Percentiles rank a stretch among this genome's conserved stretches.
These are phyloP conservation scores for Adansonia rubrostipa DNA, from an alignment of 441 rosid species.

Conservation along the genomic window DNA sequence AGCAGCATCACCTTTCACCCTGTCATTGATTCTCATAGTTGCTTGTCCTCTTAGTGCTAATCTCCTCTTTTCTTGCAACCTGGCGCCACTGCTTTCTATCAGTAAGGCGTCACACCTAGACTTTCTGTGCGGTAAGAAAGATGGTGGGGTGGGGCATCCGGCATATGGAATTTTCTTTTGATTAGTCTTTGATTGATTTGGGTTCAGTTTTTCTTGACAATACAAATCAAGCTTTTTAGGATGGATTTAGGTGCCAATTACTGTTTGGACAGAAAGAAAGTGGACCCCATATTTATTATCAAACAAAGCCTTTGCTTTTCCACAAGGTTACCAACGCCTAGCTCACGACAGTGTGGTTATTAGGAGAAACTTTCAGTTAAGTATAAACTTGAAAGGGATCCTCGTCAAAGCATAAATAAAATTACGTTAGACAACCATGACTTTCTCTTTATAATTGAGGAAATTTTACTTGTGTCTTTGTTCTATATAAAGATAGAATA, in stretches of 20 bases:
- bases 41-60: background rate
- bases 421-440: background rate
- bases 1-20: background rate
- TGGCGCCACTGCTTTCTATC: background rate
- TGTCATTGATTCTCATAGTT: background rate
- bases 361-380: background rate
- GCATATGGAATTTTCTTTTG: conserved; percentile 4
- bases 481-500: too few relatives aligned
- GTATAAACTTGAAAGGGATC: background rate
- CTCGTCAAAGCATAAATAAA: background rate
- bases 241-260: background rate
- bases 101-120: conserved; percentile 16
- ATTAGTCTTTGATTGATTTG: background rate
- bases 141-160: background rate
- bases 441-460: too few relatives aligned
- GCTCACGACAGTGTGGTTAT: background rate
- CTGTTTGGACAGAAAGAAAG: background rate
- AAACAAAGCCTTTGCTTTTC: background rate
- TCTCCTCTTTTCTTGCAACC: background rate
- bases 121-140: background rate
- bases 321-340: background rate
- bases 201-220: background rate
- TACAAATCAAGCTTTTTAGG: background rate
- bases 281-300: background rate
- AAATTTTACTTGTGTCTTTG: too few relatives aligned